Percentiles rank a stretch among this genome's conserved stretches.
phyloP scores from a whole-genome alignment of 2,329 filamentous ascomycete genomes.

The Neophaeococcomyces aloes region DNA sequence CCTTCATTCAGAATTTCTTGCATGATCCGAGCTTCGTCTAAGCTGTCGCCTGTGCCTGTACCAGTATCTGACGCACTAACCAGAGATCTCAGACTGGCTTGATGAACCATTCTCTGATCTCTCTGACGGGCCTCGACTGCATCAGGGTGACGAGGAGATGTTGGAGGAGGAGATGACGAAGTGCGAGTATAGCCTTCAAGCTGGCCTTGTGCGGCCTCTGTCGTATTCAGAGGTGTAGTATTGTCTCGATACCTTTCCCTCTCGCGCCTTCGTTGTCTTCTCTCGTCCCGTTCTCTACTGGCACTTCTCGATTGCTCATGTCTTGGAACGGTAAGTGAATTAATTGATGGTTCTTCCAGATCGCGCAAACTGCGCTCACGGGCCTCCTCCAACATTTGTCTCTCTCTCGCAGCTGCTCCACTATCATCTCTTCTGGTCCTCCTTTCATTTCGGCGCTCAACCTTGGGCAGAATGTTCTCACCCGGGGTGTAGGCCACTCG shows the following conservation, averaged over 20 bases:
- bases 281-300: constrained; percentile 34
- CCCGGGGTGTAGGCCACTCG: constrained; percentile 58
- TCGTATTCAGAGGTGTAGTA: background rate
- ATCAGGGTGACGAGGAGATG: constrained; percentile 20
- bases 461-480: constrained; percentile 63
- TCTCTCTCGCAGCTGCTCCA: constrained; percentile 43
- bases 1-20: constrained; percentile 83
- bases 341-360: constrained; percentile 19
- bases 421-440: constrained; percentile 38
- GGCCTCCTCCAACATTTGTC: constrained; percentile 59
- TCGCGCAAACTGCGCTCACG: constrained; percentile 59
- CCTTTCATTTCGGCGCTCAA: constrained; percentile 39
- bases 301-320: constrained; percentile 28
- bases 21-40: constrained; percentile 77
- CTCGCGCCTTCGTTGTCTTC: constrained; percentile 29
- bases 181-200: background rate
- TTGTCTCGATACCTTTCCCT: constrained; percentile 25
- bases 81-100: constrained; percentile 75
- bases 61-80: constrained; percentile 60
- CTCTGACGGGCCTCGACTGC: constrained; percentile 24
- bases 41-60: constrained; percentile 47
- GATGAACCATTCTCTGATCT: constrained; percentile 62
- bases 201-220: background rate
- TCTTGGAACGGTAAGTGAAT: constrained; percentile 7
- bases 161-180: constrained; percentile 11